Evolutionary conservation across 129 eudicot genomes (phyloP), one percentile per base, ranked within the genome.

Genomic region (Helichrysum umbraculigerum): DNA sequence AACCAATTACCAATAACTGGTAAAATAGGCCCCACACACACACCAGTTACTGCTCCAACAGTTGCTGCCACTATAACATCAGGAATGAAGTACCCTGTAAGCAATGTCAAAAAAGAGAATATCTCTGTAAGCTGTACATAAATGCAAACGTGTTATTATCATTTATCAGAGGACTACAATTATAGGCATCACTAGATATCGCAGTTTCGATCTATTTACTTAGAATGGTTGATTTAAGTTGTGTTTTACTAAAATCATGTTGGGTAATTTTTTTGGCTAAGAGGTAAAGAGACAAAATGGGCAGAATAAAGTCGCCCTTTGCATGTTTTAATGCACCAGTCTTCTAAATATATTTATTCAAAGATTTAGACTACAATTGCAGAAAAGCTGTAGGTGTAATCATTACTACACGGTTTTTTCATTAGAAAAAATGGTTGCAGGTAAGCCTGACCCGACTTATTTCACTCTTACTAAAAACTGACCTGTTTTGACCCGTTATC

Each of bases 11-110:
- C 87, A 73, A 85, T 73, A 68, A 87, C 89, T 69, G 97, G 97
- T 78, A 91, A 50, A 76, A 88, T 70, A 22, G 97, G 97, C 19
- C 97, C 96, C 79, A 87, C 78, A 80, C 90, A 91, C 87, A 87
- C 87, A 62, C 92, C 90, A 58, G 89, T 89, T 51, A 77, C 84
- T 37, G 84, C 69, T 70, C 97, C 97, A 81, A 87, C 76, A n/a
- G 77, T 74, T 6, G 88, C 90, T 73, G 92, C 96, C 68, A 91
- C 90, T 77, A 91, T 72, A 25, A 75, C 78, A 83, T 91, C 97
- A 20, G 93, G 96, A 61, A 91, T 76, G 80, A 85, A 91, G 80
- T 76, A 86, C 28, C 97, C 97, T 91, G 89, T 83, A 83, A 81
- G 7, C 73, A 78, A 78, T 47, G 30, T n/a, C 60, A 22, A 76